A percentile compares a stretch with the other conserved stretches of the same genome.
Conservation (phyloP, 2,329 filamentous ascomycete species). For the Chaetomium strumarium region DNA sequence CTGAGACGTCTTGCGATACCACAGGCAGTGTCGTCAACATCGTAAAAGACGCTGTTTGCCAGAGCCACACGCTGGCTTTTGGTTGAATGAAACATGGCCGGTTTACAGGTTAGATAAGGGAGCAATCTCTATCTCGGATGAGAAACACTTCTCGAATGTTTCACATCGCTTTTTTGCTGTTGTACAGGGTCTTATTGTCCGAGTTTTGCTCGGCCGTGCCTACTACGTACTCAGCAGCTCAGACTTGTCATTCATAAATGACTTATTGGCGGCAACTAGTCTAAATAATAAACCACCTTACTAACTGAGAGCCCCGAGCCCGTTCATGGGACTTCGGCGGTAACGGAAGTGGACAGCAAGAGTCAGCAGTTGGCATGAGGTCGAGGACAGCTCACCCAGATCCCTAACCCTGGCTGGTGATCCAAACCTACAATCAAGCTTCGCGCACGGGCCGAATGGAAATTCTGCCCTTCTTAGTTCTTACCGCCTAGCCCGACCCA, state of each 20-base stretch:
- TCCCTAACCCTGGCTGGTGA: conserved; percentile 13
- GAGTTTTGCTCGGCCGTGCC: neutral
- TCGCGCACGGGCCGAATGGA: neutral
- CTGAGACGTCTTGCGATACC: neutral
- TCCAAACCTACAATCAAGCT: neutral
- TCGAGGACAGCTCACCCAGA: neutral
- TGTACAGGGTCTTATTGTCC: neutral
- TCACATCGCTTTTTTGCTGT: neutral
- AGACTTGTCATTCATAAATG: no score
- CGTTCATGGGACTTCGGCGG: no score
- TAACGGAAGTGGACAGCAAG: no score
- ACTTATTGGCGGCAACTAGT: neutral
- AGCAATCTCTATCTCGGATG: conserved; percentile 18
- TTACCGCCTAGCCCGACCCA: conserved; percentile 19
- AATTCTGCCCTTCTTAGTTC: conserved; percentile 13
- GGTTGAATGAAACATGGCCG: neutral
- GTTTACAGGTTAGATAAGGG: conserved; percentile 22
- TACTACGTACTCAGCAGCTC: no score
- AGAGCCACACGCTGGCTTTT: neutral
- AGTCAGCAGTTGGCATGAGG: no score
- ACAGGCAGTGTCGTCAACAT: neutral
- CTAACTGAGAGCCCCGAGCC: no score
- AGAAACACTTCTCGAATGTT: conserved; percentile 7
- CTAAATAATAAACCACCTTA: no score
- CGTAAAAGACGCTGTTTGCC: neutral